These are phyloP conservation scores for Prunus mira DNA, from an alignment of 306 rosid species.

Conservation along the genomic window DNA sequence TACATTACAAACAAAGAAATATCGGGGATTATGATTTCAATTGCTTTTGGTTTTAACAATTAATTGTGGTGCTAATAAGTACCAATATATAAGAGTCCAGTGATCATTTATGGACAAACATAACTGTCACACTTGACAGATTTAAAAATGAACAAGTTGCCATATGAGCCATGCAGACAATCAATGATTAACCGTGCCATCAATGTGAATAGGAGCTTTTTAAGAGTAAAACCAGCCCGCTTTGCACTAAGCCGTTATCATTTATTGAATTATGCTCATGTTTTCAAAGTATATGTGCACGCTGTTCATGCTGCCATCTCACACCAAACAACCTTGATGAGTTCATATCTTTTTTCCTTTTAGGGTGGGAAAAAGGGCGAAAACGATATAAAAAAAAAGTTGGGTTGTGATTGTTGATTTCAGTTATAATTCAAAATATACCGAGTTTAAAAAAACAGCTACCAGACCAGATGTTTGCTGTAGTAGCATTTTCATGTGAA, in stretches of 20 bases:
- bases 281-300: not conserved
- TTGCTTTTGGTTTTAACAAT: not conserved
- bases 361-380: not conserved
- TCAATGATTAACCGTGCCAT: not conserved
- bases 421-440: not conserved
- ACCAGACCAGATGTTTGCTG: not conserved
- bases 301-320: slow-evolving; percentile 28
- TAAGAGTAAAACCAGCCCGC: not conserved
- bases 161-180: slow-evolving; percentile 5
- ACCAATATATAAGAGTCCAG: not conserved
- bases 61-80: not conserved
- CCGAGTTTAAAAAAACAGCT: not conserved
- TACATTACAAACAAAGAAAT: not conserved
- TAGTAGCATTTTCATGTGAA: not conserved
- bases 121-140: not conserved
- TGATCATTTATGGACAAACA: not conserved
- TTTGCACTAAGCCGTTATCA: slow-evolving; percentile 15
- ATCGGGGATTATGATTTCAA: not conserved
- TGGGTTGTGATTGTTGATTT: not conserved
- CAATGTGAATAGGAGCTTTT: slow-evolving; percentile 16
- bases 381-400: not conserved
- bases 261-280: not conserved
- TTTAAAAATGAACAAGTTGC: slow-evolving; percentile 8
- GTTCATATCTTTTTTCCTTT: not conserved
- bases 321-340: slow-evolving; percentile 14